Base-by-base conservation (phyloP, 2,329 filamentous ascomycete genomes). In the Diaporthe aspalathi region DNA sequence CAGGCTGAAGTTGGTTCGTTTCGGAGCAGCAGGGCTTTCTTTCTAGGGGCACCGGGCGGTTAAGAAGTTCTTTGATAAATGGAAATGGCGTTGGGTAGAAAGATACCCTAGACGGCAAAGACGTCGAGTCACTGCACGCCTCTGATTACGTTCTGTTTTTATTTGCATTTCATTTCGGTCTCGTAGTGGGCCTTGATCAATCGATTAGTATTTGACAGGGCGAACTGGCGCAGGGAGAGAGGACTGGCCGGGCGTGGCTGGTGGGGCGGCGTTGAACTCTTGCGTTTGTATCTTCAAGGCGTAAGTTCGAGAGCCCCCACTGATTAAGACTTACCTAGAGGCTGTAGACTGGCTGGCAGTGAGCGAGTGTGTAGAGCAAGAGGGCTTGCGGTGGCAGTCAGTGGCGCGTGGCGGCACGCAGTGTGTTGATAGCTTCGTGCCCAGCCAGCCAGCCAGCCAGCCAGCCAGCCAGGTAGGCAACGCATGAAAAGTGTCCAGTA, bases 31-130 rank as follows among this genome's bases (percentile, higher is more conserved):
- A 50, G 20, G 12, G 29, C 16, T 35, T 43, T 38, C 16, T 35
- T 43, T 5, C 45, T 24, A 27, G 9, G 29, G 17, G 12, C 24
- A 22, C 38, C n/a, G 45, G 35, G 11, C 35, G 22, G 12, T 22
- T 35, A 16, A 57, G 56, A 22, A 22, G 14, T 24, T 38, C 29
- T 24, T 38, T 29, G 8, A 50, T 40, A 50, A 38, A 29, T 24
- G 70, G 57, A 60, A 40, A 54, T 8, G 67, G 70, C 70, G 70
- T 72, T 70, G 50, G 43, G n/a, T 45, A 12, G 57, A 60, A 32
- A 60, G 57, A 65, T 70, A 68, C 67, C 67, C 45, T 65, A 72
- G 57, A 72, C 38, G 32, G 52, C 32, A 67, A 47, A 63, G 70
- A 52, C 70, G 56, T 49, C 43, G 57, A 50, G 68, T 57, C 62